Conservation (phyloP, 306 rosid genomes). For the Gastrolobium bilobum region DNA sequence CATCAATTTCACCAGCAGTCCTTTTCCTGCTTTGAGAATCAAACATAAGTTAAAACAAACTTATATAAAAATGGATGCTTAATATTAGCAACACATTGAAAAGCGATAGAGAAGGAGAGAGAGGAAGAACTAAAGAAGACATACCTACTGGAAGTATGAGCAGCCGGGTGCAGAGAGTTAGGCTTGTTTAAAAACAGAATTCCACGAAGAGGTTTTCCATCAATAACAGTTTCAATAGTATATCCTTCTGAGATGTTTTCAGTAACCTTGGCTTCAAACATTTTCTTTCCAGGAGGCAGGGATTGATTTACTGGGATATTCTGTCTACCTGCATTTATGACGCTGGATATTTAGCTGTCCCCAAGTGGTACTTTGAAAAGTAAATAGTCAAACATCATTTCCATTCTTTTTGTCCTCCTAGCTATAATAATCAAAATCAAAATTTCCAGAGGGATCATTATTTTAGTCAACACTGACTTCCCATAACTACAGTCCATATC, state of each 20-base stretch:
- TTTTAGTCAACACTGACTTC: conserved; percentile 34
- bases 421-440: conserved; percentile 8
- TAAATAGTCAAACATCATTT: conserved; percentile 28
- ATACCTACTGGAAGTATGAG: conserved; percentile 68
- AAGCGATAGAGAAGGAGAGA: not conserved
- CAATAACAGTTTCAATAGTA: conserved; percentile 74
- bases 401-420: conserved; percentile 14
- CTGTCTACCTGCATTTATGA: conserved; percentile 63
- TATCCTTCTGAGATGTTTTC: conserved; percentile 68
- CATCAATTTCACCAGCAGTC: conserved; percentile 60
- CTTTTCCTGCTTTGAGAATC: conserved; percentile 76
- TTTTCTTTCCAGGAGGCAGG: conserved; percentile 57
- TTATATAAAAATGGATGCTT: not conserved
- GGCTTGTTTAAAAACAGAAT: conserved; percentile 69
- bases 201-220: conserved; percentile 85
- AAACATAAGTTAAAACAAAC: conserved; percentile 42
- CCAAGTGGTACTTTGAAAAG: conserved; percentile 35
- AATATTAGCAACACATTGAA: not conserved
- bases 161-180: conserved; percentile 50
- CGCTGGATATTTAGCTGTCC: conserved; percentile 46
- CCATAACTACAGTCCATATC: conserved; percentile 24
- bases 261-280: conserved; percentile 75
- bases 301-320: conserved; percentile 56
- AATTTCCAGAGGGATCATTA: not conserved
- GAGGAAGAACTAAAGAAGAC: conserved; percentile 2